Evolutionary conservation across 2,329 filamentous ascomycete genomes (phyloP).

Genomic region (Hymenoscyphus scutula): DNA sequence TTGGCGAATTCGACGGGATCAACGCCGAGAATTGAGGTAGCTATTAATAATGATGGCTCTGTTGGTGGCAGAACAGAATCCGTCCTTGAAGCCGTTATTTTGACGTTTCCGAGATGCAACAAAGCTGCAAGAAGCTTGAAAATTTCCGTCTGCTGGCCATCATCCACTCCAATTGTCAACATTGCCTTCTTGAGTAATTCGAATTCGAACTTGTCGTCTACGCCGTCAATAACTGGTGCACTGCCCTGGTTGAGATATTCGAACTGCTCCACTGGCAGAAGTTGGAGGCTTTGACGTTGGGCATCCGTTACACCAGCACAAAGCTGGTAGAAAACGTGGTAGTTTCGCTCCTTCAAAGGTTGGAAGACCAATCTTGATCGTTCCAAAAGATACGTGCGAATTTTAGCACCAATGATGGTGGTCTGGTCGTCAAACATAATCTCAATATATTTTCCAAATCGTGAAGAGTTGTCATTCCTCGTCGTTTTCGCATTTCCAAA

Average conservation of each 20-base stretch:
- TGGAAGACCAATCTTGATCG: constrained; percentile 96
- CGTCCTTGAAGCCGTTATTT: constrained; percentile 85
- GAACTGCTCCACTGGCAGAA: constrained; percentile 84
- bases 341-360: constrained; percentile 95
- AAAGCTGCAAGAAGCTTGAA: constrained; percentile 89
- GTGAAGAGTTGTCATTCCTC: constrained; percentile 96
- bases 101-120: constrained; percentile 92
- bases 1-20: constrained; percentile 84
- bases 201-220: constrained; percentile 95
- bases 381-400: constrained; percentile 92
- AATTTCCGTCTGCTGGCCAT: constrained; percentile 74
- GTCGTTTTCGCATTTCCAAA: constrained; percentile 99
- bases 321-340: constrained; percentile 98
- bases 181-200: constrained; percentile 83
- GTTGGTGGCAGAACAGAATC: constrained; percentile 79
- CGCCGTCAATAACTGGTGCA: constrained; percentile 84
- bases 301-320: constrained; percentile 86
- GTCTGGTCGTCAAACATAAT: constrained; percentile 97
- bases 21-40: constrained; percentile 83
- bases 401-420: constrained; percentile 97
- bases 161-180: constrained; percentile 78
- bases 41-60: constrained; percentile 79
- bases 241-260: constrained; percentile 96
- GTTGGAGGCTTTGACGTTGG: constrained; percentile 74
- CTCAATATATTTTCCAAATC: constrained; percentile 99